Conservation (phyloP, 768 basidiomycete species). For the Cystofilobasidium bisporidii region DNA sequence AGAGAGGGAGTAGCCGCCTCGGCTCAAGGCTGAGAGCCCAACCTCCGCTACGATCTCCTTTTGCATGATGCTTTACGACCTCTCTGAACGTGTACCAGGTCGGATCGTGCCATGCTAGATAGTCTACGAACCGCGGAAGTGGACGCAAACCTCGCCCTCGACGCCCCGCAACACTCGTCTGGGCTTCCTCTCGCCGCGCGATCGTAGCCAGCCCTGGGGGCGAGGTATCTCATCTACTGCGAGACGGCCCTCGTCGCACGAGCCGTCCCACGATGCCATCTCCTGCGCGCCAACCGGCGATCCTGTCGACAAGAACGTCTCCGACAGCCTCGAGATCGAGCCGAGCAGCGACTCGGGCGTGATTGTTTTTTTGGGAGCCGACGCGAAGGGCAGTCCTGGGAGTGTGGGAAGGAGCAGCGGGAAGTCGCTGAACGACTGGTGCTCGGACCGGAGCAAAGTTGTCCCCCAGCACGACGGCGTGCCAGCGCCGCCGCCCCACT, state of each 20-base stretch:
- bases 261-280: not conserved
- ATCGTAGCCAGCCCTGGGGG: not conserved
- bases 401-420: conserved; percentile 12
- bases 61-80: no score
- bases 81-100: no score
- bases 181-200: conserved; percentile 5
- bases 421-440: conserved; percentile 21
- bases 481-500: conserved; percentile 44
- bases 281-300: not conserved
- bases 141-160: conserved; percentile 14
- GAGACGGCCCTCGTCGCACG: conserved; percentile 8
- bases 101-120: no score
- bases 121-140: conserved; percentile 15
- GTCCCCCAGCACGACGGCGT: not conserved
- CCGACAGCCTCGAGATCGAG: conserved; percentile 1
- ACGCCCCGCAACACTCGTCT: conserved; percentile 6
- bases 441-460: conserved; percentile 4
- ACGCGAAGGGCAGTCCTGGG: conserved; percentile 14
- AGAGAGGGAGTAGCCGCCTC: no score
- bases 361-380: not conserved
- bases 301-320: not conserved
- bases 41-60: no score
- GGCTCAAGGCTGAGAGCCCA: no score
- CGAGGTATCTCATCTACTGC: not conserved
- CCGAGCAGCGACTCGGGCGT: conserved; percentile 12